Evolutionary conservation across 2,329 filamentous ascomycete genomes (phyloP), one percentile per base, ranked within the genome.

Genomic region (Ophiosphaerella narmari): DNA sequence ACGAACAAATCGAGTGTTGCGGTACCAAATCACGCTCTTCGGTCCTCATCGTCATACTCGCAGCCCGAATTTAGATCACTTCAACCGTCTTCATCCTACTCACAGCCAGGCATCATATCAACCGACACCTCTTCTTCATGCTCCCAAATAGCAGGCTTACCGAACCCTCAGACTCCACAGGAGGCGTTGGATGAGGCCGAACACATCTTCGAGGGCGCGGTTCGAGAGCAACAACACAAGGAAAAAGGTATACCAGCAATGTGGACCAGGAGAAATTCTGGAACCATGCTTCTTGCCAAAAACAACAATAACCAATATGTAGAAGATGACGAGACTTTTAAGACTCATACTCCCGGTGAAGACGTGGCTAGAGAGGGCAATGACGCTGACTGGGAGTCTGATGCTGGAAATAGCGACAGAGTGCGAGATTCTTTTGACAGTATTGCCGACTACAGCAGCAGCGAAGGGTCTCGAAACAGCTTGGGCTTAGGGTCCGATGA

Each of bases 351-450:
- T 38, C n/a, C 36, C 9, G 37, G 42, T 16, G 50, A 48, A 4
- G 44, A 39, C 31, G 36, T 24, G n/a, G 53, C 40, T 29, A 33
- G 11, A 23, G 46, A 61, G 24, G 55, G 58, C 7, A 62, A 66
- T 2, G 62, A 55, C 18, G 60, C 52, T 9, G 72, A 74, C 34
- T 74, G 72, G 72, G 69, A 73, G 35, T 74, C 71, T 2, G 46
- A 72, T 23, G 65, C 38, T 8, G 58, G 58, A 7, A 51, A 54
- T 12, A 68, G 62, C 38, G 57, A 53, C 11, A 39, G 44, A 13
- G 51, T 44, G 1, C 61, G 57, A 46, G 52, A 37, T n/a, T 65
- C 57, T 32, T 53, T 53, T 5, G 66, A 64, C 21, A 73, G 69
- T 41, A 64, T 70, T 46, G 71, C 70, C 13, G 62, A 72, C 45